A percentile compares a stretch with the other conserved stretches of the same genome.
Evolutionary conservation across 2,329 filamentous ascomycete species (phyloP).

Genomic region (Coniochaeta sp.): DNA sequence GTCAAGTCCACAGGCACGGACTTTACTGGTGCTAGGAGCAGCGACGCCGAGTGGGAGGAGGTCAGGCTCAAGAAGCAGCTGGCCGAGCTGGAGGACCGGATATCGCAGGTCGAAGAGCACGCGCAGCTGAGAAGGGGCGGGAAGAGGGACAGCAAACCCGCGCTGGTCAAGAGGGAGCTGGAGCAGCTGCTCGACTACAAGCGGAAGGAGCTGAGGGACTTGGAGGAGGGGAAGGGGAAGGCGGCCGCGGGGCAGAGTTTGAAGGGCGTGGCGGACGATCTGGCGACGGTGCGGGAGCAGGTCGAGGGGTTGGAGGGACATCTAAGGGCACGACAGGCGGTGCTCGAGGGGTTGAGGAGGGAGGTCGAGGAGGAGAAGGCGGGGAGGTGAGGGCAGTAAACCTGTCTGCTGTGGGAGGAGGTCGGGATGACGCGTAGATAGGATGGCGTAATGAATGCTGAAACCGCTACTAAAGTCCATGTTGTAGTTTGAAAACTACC

Average conservation of each 20-base stretch:
- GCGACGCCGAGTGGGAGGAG: constrained; percentile 89
- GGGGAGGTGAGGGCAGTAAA: constrained; percentile 27
- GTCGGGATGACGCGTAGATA: not conserved
- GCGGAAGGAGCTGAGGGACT: constrained; percentile 65
- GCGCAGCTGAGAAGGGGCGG: constrained; percentile 56
- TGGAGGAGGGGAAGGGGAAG: constrained; percentile 65
- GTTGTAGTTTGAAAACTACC: not conserved
- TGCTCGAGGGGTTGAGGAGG: constrained; percentile 66
- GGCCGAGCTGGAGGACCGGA: constrained; percentile 79
- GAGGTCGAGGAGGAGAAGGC: constrained; percentile 85
- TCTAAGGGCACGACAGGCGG: constrained; percentile 66
- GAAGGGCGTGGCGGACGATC: constrained; percentile 74
- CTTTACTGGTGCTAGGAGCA: constrained; percentile 69
- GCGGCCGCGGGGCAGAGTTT: constrained; percentile 64
- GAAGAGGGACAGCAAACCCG: constrained; percentile 72
- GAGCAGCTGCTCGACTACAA: constrained; percentile 96
- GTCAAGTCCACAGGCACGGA: constrained; percentile 84
- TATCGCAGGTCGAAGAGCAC: constrained; percentile 74
- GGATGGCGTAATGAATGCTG: not conserved
- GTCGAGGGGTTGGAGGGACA: constrained; percentile 85
- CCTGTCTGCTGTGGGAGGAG: not conserved
- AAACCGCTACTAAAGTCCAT: not conserved
- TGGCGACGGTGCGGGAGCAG: constrained; percentile 87
- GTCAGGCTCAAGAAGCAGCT: constrained; percentile 91
- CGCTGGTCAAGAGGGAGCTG: constrained; percentile 86